phyloP scores from a whole-genome alignment of 345 rosid species.

The Cardamine chenopodiifolia region DNA sequence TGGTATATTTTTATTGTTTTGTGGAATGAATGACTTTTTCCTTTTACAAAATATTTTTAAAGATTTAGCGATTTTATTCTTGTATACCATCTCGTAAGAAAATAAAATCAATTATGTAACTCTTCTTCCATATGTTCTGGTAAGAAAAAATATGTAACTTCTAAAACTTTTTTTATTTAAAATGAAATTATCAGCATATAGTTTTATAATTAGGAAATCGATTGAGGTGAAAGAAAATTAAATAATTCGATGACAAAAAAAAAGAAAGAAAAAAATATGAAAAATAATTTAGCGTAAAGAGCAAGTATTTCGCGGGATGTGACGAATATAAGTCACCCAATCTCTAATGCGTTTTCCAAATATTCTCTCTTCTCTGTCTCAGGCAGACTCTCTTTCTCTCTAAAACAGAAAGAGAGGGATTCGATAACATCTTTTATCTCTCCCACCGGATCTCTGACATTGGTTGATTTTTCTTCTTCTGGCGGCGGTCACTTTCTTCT shows the following conservation, averaged over 20 bases:
- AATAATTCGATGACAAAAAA: not conserved
- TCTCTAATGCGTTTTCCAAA: not conserved
- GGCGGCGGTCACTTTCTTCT: conserved; percentile 31
- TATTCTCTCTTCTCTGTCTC: not conserved
- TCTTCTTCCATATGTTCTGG: too few relatives aligned
- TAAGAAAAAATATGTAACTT: too few relatives aligned
- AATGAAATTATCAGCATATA: too few relatives aligned
- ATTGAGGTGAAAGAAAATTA: not conserved
- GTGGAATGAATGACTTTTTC: not conserved
- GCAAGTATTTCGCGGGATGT: conserved; percentile 35
- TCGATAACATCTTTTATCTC: not conserved
- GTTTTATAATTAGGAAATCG: not conserved
- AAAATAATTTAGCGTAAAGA: not conserved
- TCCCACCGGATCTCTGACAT: conserved; percentile 24
- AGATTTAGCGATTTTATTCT: too few relatives aligned
- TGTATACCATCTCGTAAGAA: not conserved
- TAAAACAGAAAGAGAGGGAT: conserved; percentile 33
- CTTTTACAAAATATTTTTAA: too few relatives aligned
- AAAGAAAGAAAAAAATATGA: not conserved
- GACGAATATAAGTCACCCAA: conserved; percentile 14
- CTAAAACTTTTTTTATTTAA: too few relatives aligned
- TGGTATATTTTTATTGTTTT: not conserved
- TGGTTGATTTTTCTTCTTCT: not conserved
- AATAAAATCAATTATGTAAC: too few relatives aligned
- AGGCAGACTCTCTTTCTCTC: too few relatives aligned